Base-by-base conservation (phyloP, 1,284 basidiomycete genomes). In the Marasmius tenuissimus region DNA sequence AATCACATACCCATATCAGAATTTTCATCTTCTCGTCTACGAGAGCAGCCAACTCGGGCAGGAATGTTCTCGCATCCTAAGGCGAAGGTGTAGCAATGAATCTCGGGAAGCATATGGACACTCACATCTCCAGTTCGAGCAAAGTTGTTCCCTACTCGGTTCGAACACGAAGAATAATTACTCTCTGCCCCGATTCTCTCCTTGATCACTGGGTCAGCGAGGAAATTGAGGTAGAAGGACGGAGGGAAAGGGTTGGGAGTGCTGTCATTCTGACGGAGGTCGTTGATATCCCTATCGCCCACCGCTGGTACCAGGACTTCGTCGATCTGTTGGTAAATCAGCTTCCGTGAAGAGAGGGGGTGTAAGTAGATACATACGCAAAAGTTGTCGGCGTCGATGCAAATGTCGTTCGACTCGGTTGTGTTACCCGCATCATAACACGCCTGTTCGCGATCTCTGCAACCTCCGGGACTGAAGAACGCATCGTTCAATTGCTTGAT, bases 201-300 rank as follows among this genome's bases (percentile, higher is more conserved):
- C 67, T 74, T 67, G 7, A 85, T 70, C 9, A 72, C 68, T 0
- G 73, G 55, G 27, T 72, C 69, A 1, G 63, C 66, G 14, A 88
- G 72, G 66, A 82, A 86, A 11, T 73, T 71, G 39, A 83, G 63
- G 59, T 86, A 88, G 63, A 78, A 85, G 58, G 81, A 77, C 0
- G 86, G 83, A 5, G 86, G 86, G 74, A 87, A 89, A 9, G 75
- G 62, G 0, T 81, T 77, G 0, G 82, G 78, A 0, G 80, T 76
- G 47, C 27, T 27, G 10, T 37, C 52, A 47, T 81, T 85, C 68
- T 87, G 85, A 35, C 85, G 75, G 35, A 89, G 73, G 66, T 89
- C 87, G 64, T 87, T 70, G 0, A 75, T 66, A 65, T 89, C 85
- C 27, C 79, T 75, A 66, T 85, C 68, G 0, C 82, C 83, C 10